Percentiles rank a stretch among this genome's conserved stretches.
phyloP scores from a whole-genome alignment of 257 asterid species.

The Nicotiana otophora region DNA sequence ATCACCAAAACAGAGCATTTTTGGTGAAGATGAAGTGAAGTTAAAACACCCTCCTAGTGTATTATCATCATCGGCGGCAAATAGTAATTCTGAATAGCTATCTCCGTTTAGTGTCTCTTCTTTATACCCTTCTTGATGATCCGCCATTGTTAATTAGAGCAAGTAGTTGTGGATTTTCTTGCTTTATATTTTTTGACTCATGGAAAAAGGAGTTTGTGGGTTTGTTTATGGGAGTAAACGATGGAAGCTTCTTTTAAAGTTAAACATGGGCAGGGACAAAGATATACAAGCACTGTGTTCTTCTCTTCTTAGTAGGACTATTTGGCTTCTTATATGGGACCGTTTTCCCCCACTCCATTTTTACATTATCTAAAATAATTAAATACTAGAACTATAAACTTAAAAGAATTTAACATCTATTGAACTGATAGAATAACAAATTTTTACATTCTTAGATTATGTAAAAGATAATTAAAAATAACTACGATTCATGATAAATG shows the following conservation, averaged over 20 bases:
- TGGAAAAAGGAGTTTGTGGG: neutral
- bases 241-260: constrained; percentile 30
- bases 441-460: no score
- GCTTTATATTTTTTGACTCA: neutral
- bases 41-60: constrained; percentile 23
- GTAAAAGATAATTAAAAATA: no score
- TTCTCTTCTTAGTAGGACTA: constrained; percentile 8
- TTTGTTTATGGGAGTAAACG: constrained; percentile 29
- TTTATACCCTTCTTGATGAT: constrained; percentile 29
- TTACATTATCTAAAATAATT: neutral
- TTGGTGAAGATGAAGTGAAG: constrained; percentile 31
- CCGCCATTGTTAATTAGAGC: constrained; percentile 30
- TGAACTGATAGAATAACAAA: no score
- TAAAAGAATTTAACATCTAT: no score
- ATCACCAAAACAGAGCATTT: constrained; percentile 67
- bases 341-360: neutral
- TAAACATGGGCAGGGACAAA: constrained; percentile 13
- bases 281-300: constrained; percentile 18
- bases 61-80: constrained; percentile 33
- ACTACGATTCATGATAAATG: no score
- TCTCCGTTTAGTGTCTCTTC: constrained; percentile 43
- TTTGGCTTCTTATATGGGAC: constrained; percentile 1
- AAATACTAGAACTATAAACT: no score
- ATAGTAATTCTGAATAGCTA: constrained; percentile 61
- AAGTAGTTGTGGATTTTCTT: neutral